Base-by-base conservation (phyloP, 148 eudicot species). In the Drosera capensis region DNA sequence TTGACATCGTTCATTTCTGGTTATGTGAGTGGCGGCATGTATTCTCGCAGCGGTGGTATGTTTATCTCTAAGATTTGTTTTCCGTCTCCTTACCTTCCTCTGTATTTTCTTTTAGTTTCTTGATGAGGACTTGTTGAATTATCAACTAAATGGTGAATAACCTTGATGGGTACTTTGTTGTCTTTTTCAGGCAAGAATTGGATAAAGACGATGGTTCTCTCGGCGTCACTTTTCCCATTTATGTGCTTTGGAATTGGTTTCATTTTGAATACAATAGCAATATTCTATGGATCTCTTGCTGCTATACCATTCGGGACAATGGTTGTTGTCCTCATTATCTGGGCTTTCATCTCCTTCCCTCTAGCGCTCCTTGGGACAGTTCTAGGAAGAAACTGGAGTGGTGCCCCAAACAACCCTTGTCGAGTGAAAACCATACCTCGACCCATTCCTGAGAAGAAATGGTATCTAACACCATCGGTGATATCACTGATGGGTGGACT, bases 241-340 rank as follows among this genome's bases (percentile, higher is more conserved):
- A 49, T 67, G 74, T 82, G 93, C 71, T 82, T 82, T 46, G 85
- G 85, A n/a, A 78, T 82, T 57, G 93, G 93, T 20, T 82, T 82
- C 46, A 29, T 65, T 37, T 59, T 82, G 52, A 82, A 82, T 52
- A 82, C 93, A 18, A 58, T 82, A 43, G 93, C 93, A 13, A 78
- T 82, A 64, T 79, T 84, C 47, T 79, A 79, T 65, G 81, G 94
- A 54, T 84, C 94, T 23, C 60, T 84, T 30, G 94, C 94, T 37
- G 94, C 94, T 18, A 84, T 84, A 25, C 94, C 94, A 29, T 84
- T 84, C 40, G 94, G 94, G 40, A 84, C 94, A 2, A 84, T 84
- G 36, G 81, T 84, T 2, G 88, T 84, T 14, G 84, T 84, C 43
- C 74, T 84, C 45, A 69, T 79, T 55, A 84, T 84, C 11, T 84